These are phyloP conservation scores for Cadophora sp. DNA, from an alignment of 2,329 filamentous ascomycete species.

Conservation along the genomic window DNA sequence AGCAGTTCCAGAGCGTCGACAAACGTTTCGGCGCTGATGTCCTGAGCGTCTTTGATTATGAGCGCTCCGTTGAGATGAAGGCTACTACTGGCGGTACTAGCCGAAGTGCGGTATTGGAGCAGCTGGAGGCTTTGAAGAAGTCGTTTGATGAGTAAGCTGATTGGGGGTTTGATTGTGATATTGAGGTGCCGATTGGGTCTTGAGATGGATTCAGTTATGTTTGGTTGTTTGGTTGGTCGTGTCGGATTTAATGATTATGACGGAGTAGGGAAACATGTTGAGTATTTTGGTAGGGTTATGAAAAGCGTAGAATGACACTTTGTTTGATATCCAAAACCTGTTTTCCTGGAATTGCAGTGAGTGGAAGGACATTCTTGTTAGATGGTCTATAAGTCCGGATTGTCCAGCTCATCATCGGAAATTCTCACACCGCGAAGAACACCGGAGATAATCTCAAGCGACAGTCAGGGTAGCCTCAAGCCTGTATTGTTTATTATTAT, in stretches of 20 bases:
- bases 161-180: not conserved
- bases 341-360: no score
- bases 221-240: not conserved
- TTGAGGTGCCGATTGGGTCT: not conserved
- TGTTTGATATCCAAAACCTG: not conserved
- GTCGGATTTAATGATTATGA: not conserved
- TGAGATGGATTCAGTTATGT: not conserved
- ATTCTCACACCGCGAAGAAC: no score
- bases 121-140: constrained; percentile 60
- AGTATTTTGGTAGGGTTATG: not conserved
- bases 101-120: constrained; percentile 67
- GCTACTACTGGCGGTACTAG: constrained; percentile 81
- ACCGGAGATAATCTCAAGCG: no score
- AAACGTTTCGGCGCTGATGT: constrained; percentile 75
- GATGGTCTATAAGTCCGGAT: not conserved
- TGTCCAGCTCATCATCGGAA: not conserved
- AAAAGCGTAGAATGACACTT: constrained; percentile 6
- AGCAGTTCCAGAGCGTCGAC: constrained; percentile 74
- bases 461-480: no score
- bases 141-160: constrained; percentile 34
- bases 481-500: no score
- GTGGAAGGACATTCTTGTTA: no score
- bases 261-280: not conserved
- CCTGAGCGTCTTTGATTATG: constrained; percentile 76
- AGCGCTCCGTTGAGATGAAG: constrained; percentile 81